Percentiles rank a stretch among this genome's conserved stretches.
Conservation (phyloP, 768 basidiomycete species). For the Rhizopogon vinicolor region DNA sequence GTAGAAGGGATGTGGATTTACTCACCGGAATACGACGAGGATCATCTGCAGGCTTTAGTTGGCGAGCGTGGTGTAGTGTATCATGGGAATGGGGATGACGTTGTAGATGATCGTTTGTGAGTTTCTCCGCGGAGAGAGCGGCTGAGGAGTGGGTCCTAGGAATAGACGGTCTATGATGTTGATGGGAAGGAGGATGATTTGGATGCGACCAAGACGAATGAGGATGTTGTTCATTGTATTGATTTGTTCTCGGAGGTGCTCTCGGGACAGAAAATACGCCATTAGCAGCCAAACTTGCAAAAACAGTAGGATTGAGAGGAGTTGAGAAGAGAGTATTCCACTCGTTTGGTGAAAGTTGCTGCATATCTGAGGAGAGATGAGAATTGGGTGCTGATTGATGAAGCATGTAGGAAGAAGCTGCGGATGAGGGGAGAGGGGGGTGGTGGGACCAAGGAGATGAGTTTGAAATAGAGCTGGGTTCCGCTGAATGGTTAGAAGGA, state of each 20-base stretch:
- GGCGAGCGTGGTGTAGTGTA: conserved; percentile 2
- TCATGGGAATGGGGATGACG: conserved; percentile 9
- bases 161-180: conserved; percentile 21
- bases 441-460: conserved; percentile 34
- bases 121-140: conserved; percentile 11
- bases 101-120: conserved; percentile 11
- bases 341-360: conserved; percentile 25
- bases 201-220: conserved; percentile 22
- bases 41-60: conserved; percentile 7
- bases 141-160: conserved; percentile 27
- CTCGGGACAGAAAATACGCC: conserved; percentile 44
- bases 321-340: conserved; percentile 61
- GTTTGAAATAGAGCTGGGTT: conserved; percentile 23
- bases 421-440: conserved; percentile 16
- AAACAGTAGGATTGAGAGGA: conserved; percentile 56
- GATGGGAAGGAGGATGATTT: conserved; percentile 16
- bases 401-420: conserved; percentile 16
- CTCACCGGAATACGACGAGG: conserved; percentile 15
- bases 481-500: conserved; percentile 20
- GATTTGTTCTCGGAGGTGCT: conserved; percentile 1
- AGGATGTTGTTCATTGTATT: conserved; percentile 16
- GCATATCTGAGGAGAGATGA: conserved; percentile 17
- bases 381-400: conserved; percentile 6
- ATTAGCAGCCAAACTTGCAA: conserved; percentile 58
- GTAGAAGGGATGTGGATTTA: neutral